Evolutionary conservation across 148 eudicot genomes (phyloP), one percentile per base, ranked within the genome.

Genomic region (Fallopia convolvulus): DNA sequence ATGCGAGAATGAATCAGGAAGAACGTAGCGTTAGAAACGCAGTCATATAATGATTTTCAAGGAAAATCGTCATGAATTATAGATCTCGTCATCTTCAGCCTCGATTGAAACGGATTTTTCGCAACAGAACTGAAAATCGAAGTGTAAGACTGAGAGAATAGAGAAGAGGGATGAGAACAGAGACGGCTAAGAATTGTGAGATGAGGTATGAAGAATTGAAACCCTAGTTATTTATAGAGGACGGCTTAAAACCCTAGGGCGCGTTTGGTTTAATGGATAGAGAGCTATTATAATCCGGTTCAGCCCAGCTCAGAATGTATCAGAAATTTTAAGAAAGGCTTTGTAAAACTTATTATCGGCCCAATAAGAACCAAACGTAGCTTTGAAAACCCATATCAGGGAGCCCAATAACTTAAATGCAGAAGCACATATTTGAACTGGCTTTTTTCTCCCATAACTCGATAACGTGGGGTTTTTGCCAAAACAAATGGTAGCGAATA

Each of bases 1-100:
- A 63, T 42, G 5, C 21, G 21, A 68, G 72, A 41, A 68, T 68
- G 72, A 68, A 68, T 68, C 72, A 68, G 72, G 44, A 68, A 68
- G 72, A 68, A 68, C 72, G 72, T 68, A 68, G 72, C 72, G 72
- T 33, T 33, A 36, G 4, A 68, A 68, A 68, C 72, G 72, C 72
- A 68, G 15, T 68, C 72, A 68, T 36, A 2, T 26, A 26, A 26
- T 14, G 72, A 68, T 36, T 68, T 68, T 15, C 10, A 17, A 36
- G 2, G 21, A 61, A 68, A 68, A 68, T 68, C 72, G 44, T 68
- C 72, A 68, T 33, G 36, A 5, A 6, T 68, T 36, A 15, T 9
- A 32, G 0, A 1, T 68, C 20, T 68, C 72, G 39, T 68, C 72
- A 68, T 39, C 20, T 68, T 68, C 72, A 68, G 5, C 46, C 72